phyloP scores from a whole-genome alignment of 176 grass and related monocot species.

The Eragrostis curvula region DNA sequence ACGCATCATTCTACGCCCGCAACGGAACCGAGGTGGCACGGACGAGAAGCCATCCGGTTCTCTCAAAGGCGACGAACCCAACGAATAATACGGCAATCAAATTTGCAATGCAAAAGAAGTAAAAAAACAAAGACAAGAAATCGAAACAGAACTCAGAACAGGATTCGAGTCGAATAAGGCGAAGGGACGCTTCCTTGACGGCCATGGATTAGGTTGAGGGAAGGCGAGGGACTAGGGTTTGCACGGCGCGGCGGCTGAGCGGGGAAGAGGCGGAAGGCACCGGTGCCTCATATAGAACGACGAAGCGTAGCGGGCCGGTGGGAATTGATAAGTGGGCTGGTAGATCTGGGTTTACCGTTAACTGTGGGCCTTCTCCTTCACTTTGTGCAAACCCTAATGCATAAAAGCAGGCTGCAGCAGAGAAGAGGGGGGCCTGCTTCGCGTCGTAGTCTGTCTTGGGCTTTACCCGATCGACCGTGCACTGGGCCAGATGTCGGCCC shows the following conservation, averaged over 20 bases:
- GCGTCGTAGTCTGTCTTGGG: no score
- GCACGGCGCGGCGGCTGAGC: not conserved
- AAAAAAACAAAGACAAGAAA: not conserved
- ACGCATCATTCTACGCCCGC: conserved; percentile 44
- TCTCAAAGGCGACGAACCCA: conserved; percentile 38
- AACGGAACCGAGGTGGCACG: conserved; percentile 53
- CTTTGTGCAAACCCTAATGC: no score
- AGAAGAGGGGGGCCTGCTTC: no score
- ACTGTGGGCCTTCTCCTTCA: no score
- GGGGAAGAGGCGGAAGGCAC: no score
- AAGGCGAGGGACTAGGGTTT: not conserved
- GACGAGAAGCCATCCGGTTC: conserved; percentile 35
- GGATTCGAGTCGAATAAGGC: not conserved
- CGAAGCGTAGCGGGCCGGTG: not conserved
- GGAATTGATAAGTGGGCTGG: not conserved
- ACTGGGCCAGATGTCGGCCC: no score
- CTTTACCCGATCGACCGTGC: no score
- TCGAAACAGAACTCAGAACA: not conserved
- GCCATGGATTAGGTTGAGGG: not conserved
- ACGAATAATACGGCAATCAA: not conserved
- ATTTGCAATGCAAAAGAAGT: not conserved
- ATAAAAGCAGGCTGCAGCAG: no score
- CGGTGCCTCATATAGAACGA: not conserved
- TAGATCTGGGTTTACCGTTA: no score
- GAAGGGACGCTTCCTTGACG: not conserved